Evolutionary conservation across 352 stramenopile species (phyloP), one percentile per base, ranked within the genome.

Genomic region (Nothophytophthora sp.): DNA sequence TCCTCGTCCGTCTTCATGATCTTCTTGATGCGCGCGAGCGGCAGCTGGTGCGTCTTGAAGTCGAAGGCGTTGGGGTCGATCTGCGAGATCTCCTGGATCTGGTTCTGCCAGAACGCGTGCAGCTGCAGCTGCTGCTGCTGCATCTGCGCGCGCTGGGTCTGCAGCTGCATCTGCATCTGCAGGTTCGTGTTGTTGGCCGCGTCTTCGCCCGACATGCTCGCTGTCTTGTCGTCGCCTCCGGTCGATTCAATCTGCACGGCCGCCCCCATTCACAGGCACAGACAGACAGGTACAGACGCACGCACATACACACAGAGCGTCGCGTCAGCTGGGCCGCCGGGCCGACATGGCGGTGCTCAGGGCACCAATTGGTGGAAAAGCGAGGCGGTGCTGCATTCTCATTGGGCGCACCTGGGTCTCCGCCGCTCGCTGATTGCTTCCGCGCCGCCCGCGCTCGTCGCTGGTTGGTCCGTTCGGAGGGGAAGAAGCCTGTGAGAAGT

Each of bases 1-100:
- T 97, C 89, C 54, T 98, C 92, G 67, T 98, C 92, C 38, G 89
- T 92, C 71, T 97, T 97, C 92, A 98, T 98, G 71, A 98, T 98
- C 60, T 96, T 97, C 76, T 97, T 98, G 57, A 98, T 97, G 42
- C 92, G 85, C 42, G 92, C 90, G 49, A 98, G 85, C 24, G 92
- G 90, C 32, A 98, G 73, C 45, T 97, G 84, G 59, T 96, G 78
- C 55, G 79, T 92, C 68, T 93, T 92, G 46, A 95, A 94, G 58
- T 96, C 86, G 50, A 91, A 90, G 27, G 76, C 61, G 60, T 84
- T 88, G 19, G 81, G 76, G 67, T 94, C 81, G 36, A 96, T 86
- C 67, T 95, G 76, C 5, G 81, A 90, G 54, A 96, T 96, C 57
- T 95, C 86, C 40, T 90, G 72, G 61, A 94, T 87, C 60, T 95